phyloP scores from a whole-genome alignment of 441 rosid species.

The Omphalea diandra region DNA sequence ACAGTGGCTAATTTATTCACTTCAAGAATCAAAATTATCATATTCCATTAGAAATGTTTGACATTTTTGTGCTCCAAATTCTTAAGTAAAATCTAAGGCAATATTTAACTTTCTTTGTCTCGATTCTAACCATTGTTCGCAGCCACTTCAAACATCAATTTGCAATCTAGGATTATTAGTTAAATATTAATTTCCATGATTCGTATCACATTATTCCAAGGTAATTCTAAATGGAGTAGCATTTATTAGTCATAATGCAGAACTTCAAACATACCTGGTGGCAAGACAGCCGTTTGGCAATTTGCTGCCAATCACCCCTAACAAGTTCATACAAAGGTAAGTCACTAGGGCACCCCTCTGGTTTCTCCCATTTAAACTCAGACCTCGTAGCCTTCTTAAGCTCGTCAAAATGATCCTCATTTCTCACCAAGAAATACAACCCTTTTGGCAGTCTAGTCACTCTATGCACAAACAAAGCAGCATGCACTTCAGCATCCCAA shows the following conservation, averaged over 20 bases:
- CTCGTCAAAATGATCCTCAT: conserved; percentile 66
- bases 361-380: conserved; percentile 72
- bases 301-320: conserved; percentile 52
- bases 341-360: conserved; percentile 71
- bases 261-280: conserved; percentile 53
- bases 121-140: neutral
- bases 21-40: neutral
- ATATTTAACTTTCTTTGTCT: neutral
- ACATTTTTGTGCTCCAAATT: neutral
- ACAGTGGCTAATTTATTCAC: neutral
- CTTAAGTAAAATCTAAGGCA: neutral
- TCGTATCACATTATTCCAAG: neutral
- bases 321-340: conserved; percentile 72
- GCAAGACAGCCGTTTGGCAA: conserved; percentile 71
- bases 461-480: conserved; percentile 78
- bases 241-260: neutral
- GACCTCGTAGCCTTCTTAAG: conserved; percentile 51
- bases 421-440: conserved; percentile 78
- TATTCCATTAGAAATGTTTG: neutral
- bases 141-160: neutral
- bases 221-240: neutral
- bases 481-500: conserved; percentile 91
- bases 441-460: conserved; percentile 68
- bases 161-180: neutral
- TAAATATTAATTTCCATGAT: neutral